Conservation (phyloP, 2,329 filamentous ascomycete genomes). For the Calonectria montana region DNA sequence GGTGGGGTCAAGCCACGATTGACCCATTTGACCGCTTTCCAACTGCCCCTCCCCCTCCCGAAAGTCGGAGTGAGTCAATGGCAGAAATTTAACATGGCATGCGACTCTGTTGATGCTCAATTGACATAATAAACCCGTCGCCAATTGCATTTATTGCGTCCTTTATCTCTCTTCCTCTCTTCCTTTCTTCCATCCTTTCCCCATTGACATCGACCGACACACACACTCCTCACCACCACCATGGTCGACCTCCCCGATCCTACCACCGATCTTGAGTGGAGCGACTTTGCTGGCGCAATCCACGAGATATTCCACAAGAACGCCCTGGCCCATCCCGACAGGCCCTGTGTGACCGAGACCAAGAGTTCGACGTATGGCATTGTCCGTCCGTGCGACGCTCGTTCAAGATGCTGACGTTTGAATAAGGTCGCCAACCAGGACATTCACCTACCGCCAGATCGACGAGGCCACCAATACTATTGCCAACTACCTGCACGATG, state of each 20-base stretch:
- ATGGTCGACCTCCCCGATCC: slow-evolving; percentile 65
- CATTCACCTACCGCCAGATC: slow-evolving; percentile 86
- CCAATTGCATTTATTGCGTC: neutral
- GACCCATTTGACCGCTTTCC: neutral
- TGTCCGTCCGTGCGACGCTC: neutral
- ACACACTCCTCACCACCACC: neutral
- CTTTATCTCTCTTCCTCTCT: neutral
- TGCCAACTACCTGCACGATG: slow-evolving; percentile 80
- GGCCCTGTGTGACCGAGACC: slow-evolving; percentile 62
- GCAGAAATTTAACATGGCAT: neutral
- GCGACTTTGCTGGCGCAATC: slow-evolving; percentile 72
- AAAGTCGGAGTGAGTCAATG: slow-evolving; percentile 2
- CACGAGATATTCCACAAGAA: slow-evolving; percentile 76
- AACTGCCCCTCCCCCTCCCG: slow-evolving; percentile 1
- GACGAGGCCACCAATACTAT: slow-evolving; percentile 84
- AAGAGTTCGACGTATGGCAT: slow-evolving; percentile 43
- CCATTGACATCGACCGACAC: neutral
- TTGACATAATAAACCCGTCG: neutral
- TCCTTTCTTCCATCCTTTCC: neutral
- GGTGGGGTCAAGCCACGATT: neutral
- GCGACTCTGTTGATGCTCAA: neutral
- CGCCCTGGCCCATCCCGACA: slow-evolving; percentile 74
- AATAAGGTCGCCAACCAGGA: slow-evolving; percentile 63
- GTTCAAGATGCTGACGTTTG: neutral
- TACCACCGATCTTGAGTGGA: slow-evolving; percentile 75